These are phyloP conservation scores for Hibiscus mutabilis DNA, from an alignment of 345 rosid genomes.

Conservation along the genomic window DNA sequence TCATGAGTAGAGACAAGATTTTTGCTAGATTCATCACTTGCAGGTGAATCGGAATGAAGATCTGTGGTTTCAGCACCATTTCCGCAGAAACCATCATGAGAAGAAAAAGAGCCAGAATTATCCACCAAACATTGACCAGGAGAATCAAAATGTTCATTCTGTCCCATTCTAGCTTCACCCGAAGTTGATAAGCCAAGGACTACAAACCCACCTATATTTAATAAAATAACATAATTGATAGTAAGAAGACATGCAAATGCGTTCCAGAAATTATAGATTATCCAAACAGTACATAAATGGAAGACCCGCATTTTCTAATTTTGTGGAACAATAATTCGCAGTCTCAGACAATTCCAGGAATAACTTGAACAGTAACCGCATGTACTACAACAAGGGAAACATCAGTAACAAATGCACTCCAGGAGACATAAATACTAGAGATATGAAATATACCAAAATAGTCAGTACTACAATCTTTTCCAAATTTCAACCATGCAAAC, in stretches of 20 bases:
- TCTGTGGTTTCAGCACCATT: constrained; percentile 11
- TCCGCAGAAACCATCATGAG: constrained; percentile 14
- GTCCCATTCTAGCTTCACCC: constrained; percentile 19
- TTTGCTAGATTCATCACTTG: constrained; percentile 22
- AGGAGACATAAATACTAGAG: neutral
- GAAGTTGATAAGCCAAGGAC: constrained; percentile 26
- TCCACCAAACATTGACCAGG: constrained; percentile 19
- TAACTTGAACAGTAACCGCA: neutral
- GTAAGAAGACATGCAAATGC: neutral
- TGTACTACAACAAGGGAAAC: neutral
- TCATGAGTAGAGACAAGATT: constrained; percentile 15
- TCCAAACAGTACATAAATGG: neutral
- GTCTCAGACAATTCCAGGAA: neutral
- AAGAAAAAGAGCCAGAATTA: constrained; percentile 20
- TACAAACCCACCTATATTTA: constrained; percentile 41
- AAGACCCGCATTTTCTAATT: neutral
- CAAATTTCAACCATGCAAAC: neutral
- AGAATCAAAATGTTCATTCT: constrained; percentile 13
- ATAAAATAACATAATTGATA: neutral
- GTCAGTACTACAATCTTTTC: neutral
- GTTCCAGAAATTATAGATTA: neutral
- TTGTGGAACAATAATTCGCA: neutral
- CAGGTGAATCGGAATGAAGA: constrained; percentile 11
- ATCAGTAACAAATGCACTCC: neutral
- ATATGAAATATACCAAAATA: neutral